Evolutionary conservation across 179 eudicot species (phyloP), one percentile per base, ranked within the genome.

Genomic region (Spergularia azorica): DNA sequence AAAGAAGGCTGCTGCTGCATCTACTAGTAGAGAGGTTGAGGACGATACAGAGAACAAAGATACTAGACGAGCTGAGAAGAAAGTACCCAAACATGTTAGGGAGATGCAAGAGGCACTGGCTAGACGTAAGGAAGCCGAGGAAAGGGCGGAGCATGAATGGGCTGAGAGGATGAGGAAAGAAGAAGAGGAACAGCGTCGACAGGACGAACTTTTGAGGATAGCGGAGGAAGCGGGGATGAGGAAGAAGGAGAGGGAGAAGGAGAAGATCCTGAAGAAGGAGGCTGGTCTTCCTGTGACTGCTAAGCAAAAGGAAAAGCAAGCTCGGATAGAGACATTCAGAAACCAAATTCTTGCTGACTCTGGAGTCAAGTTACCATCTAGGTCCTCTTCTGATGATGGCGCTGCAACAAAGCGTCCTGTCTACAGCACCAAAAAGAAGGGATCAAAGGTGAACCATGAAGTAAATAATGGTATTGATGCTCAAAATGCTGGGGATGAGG

Each of bases 71-170:
- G 89, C 89, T 2, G 98, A 91, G 78, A 91, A 89, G 76, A 95
- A 95, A 82, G 83, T 93, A 43, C 91, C 99, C 9, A 95, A 89
- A 82, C 92, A 91, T 82, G 89, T 93, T 0, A 86, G 92, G 80
- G 98, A 90, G 79, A 91, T 93, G 97, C 99, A 88, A 79, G 98
- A 91, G 90, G 86, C 87, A 76, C 88, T 95, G 65, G 97, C 97
- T 68, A 95, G 80, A 73, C 86, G 86, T 15, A 82, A 88, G 79
- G 97, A 91, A 80, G 86, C 88, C 46, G 90, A 89, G 72, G 96
- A 95, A 80, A 89, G 79, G 79, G 81, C 86, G 82, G 87, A 83
- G 80, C 88, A 89, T 80, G 98, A 95, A 83, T 95, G 91, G 84
- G 97, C 91, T 81, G 99, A 95, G 82, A 87, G 77, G 81, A 73